Evolutionary conservation across 164 flowering plant species (phyloP), one percentile per base, ranked within the genome.

Genomic region (Sextonia rubra): DNA sequence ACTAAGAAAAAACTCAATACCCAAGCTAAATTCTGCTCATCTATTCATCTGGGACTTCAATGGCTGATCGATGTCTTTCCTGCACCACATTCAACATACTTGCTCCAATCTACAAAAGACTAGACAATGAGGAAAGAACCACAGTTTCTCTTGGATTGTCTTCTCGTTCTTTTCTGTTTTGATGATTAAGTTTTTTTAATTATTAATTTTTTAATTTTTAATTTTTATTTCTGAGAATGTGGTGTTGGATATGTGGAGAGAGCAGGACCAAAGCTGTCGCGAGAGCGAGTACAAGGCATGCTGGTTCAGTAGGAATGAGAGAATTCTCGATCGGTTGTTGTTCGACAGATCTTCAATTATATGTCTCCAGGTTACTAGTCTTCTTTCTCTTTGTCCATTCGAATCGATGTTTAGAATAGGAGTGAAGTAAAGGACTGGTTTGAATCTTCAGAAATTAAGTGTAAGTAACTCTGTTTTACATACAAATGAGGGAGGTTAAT

Each of bases 81-180:
- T 94, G 97, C 74, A 92, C 99, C 48, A 94, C 99, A 47, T 94
- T 94, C 83, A 94, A 94, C 72, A 94, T 92, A 24, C 90, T 94
- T 2, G 99, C 99, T 26, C 99, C 98, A 9, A 94, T 92, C 48
- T 94, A 94, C 85, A 94, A 94, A 63, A 85, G 98, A 70, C 86
- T 94, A 30, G 85, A 84, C 70, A 77, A 79, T 2, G 82, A 89
- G 92, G 97, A 88, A 44, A 0, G 2, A 63, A 12, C 14, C 4
- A 4, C 14, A 52, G 58, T 52, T 52, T 52, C 12, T 49, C 14
- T 15, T 52, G n/a, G 14, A 52, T 18, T 52, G 7, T 52, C 14
- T 52, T 14, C 1, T 18, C 14, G 20, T 52, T 52, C 18, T 52
- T 52, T 17, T 4, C n/a, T 17, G 2, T 15, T 2, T 37, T 37